Percentiles rank a stretch among this genome's conserved stretches.
Evolutionary conservation across 495 filamentous ascomycete genomes (phyloP).

Genomic region (Astrocystis sublimbata): DNA sequence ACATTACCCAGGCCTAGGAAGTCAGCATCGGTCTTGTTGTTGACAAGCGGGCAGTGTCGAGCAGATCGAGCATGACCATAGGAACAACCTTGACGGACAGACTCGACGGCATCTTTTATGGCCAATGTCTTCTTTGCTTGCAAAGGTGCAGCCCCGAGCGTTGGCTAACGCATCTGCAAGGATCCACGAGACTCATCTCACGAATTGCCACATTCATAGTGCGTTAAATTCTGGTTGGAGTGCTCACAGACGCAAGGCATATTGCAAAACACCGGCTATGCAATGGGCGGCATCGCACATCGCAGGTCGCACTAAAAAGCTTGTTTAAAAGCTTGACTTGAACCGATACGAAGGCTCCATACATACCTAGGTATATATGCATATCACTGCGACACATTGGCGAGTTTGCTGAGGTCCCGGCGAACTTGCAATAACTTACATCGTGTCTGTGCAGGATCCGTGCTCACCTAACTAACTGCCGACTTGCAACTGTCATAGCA

Average conservation of each 20-base stretch:
- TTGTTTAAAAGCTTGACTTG: conserved; percentile 15
- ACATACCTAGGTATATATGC: no score
- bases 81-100: not conserved
- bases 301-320: conserved; percentile 8
- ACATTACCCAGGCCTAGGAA: no score
- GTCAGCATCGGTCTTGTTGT: no score
- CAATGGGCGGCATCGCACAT: not conserved
- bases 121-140: not conserved
- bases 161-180: conserved; percentile 1
- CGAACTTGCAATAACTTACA: not conserved
- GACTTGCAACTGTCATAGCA: not conserved
- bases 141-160: not conserved
- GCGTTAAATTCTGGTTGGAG: no score
- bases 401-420: not conserved
- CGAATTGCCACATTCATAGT: conserved; percentile 13
- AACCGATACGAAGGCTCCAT: not conserved
- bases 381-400: not conserved
- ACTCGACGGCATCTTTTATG: not conserved
- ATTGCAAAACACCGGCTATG: conserved; percentile 21
- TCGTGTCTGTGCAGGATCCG: no score
- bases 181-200: conserved; percentile 1
- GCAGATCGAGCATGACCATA: not conserved
- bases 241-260: conserved; percentile 20
- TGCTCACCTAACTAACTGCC: not conserved
- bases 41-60: not conserved